Conservation (phyloP, 2,329 filamentous ascomycete genomes). For the Aspergillus oerlinghausenensis region DNA sequence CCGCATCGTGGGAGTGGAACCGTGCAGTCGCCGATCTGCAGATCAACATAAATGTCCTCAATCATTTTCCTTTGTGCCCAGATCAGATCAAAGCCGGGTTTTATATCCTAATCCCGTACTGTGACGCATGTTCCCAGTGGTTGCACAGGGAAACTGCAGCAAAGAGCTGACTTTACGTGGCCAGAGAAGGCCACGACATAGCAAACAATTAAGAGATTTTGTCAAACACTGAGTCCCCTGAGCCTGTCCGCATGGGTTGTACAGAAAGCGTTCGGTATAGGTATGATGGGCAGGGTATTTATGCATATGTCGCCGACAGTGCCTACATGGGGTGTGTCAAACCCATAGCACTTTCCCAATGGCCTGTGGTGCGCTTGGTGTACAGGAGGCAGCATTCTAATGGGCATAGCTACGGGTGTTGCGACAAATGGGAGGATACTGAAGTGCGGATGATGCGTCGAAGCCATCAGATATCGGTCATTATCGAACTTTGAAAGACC, state of each 20-base stretch:
- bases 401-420: constrained; percentile 44
- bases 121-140: constrained; percentile 61
- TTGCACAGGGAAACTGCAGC: constrained; percentile 61
- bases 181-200: constrained; percentile 59
- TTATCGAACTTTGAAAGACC: constrained; percentile 26
- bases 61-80: constrained; percentile 73
- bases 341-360: constrained; percentile 69
- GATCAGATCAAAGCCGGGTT: constrained; percentile 66
- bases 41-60: constrained; percentile 72
- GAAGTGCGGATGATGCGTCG: constrained; percentile 66
- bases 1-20: constrained; percentile 37
- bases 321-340: constrained; percentile 67
- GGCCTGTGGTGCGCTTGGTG: constrained; percentile 68
- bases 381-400: constrained; percentile 51
- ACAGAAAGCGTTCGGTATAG: constrained; percentile 67
- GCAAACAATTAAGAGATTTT: constrained; percentile 60
- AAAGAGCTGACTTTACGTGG: constrained; percentile 75
- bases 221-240: constrained; percentile 75
- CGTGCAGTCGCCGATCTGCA: constrained; percentile 71
- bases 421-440: constrained; percentile 44
- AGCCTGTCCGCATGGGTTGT: constrained; percentile 80
- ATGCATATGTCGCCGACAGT: constrained; percentile 69
- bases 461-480: constrained; percentile 68
- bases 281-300: constrained; percentile 68
- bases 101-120: constrained; percentile 57